Base-by-base conservation (phyloP, 169 alveolate genomes). In the Cyclospora cayetanensis region DNA sequence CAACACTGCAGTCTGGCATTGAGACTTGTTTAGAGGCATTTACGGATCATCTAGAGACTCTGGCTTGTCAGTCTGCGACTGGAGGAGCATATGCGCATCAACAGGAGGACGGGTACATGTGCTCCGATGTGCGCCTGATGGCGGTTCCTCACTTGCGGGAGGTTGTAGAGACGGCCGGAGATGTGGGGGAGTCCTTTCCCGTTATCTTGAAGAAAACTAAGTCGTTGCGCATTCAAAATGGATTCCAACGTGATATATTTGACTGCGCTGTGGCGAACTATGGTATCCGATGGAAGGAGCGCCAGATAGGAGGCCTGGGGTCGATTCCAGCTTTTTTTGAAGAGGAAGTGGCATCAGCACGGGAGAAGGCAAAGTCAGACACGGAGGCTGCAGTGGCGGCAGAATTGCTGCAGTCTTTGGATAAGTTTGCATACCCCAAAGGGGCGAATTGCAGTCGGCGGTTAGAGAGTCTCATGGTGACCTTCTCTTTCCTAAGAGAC, bases 11-110 rank as follows among this genome's bases (percentile, higher is more conserved):
- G 22, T 74, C 85, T 1, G 85, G 85, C 4, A 39, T 74, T 25
- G 85, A 74, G 39, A 74, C 85, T n/a, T 74, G 65, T 15, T n/a
- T 74, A 0, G 85, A 74, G 65, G 37, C 60, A 37, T 41, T 74
- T 39, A 22, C 35, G 9, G 85, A 63, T 4, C 4, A 39, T n/a
- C 25, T 74, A 4, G 85, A 74, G 37, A 22, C 41, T 4, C 85
- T 74, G 27, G 53, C 85, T 22, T 74, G 85, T 22, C 85, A 42
- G 4, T 31, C 70, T 5, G 20, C 70, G 25, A 3, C 74, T 63
- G 74, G 42, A 63, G 74, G 42, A 63, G n/a, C n/a, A n/a, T n/a
- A n/a, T n/a, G n/a, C n/a, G n/a, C n/a, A n/a, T n/a, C n/a, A n/a
- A n/a, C n/a, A n/a, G n/a, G n/a, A n/a, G n/a, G 85, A 74, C 31